Evolutionary conservation across 257 asterid species (phyloP), one percentile per base, ranked within the genome.

Genomic region (Nicotiana tabacum): DNA sequence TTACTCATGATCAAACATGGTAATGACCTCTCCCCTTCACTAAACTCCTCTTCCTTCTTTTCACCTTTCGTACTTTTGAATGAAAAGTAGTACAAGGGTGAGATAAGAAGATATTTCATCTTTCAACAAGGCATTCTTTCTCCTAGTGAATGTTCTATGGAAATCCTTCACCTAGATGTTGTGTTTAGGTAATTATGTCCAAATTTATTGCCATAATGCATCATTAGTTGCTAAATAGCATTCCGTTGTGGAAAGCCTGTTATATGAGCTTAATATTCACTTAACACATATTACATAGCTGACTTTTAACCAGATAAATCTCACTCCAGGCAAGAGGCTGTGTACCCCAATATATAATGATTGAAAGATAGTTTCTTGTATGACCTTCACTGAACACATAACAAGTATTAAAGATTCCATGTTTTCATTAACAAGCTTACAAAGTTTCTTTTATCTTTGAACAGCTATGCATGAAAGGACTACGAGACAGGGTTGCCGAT

Each of bases 401-500:
- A 76, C 37, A 35, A 12, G 37, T 46, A 4, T 43, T 39, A 43
- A 70, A 70, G 58, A 21, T 43, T 48, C 56, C 3, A 16, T 15
- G 15, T 51, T 69, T 15, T 29, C n/a, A 4, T 76, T 76, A 2
- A 7, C 80, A 51, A 76, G 46, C 80, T 76, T 51, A 76, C 46
- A 3, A 8, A 24, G 65, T 32, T 29, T 51, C 80, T 76, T 76
- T 76, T 76, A 53, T 15, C 61, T 77, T 55, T 62, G 67, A 29
- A 21, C 83, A 96, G 99, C 35, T 82, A 16, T 89, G 93, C 78
- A 89, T 90, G 21, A 90, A 86, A 87, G 89, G 89, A 39, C 86
- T 96, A 39, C 92, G 89, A 33, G 97, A 94, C 2, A 92, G 79
- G 86, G 85, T 96, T 85, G 84, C 93, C 4, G 46, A 77, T 81